Percentiles rank a stretch among this genome's conserved stretches.
Evolutionary conservation across 2,329 filamentous ascomycete genomes (phyloP).

Genomic region (Atkinsonella hypoxylon): DNA sequence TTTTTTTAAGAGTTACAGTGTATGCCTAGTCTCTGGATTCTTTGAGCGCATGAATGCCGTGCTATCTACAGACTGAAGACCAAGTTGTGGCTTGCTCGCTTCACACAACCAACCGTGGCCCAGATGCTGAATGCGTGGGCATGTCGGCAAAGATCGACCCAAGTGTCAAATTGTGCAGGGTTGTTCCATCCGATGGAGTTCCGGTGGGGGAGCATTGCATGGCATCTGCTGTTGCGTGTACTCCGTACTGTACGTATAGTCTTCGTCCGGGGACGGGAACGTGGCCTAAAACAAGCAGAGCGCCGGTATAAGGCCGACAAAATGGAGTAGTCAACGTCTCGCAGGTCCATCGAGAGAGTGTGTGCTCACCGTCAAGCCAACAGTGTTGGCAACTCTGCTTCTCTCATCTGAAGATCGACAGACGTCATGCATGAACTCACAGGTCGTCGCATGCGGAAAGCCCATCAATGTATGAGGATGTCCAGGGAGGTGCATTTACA

Average conservation of each 20-base stretch:
- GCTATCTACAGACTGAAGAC: background rate
- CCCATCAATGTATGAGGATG: background rate
- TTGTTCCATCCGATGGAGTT: background rate
- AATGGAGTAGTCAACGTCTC: background rate
- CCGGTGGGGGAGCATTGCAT: slow-evolving; percentile 1
- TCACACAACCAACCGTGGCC: background rate
- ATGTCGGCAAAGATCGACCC: background rate
- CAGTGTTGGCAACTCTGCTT: background rate
- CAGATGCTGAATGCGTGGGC: background rate
- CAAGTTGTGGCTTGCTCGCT: background rate
- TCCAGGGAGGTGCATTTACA: background rate
- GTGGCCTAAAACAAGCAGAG: background rate
- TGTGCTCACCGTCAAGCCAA: background rate
- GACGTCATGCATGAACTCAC: background rate
- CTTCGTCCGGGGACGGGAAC: background rate
- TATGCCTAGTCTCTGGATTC: background rate
- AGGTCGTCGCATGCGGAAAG: background rate
- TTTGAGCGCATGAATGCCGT: no score
- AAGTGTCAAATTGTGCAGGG: background rate
- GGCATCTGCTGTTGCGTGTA: background rate
- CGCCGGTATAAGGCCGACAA: slow-evolving; percentile 5
- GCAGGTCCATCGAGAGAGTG: background rate
- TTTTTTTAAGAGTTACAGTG: background rate
- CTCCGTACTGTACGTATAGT: background rate
- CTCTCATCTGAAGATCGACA: slow-evolving; percentile 1